Percentiles rank a stretch among this genome's conserved stretches.
These are phyloP conservation scores for Pythium biforme DNA, from an alignment of 352 stramenopile genomes.

Conservation along the genomic window DNA sequence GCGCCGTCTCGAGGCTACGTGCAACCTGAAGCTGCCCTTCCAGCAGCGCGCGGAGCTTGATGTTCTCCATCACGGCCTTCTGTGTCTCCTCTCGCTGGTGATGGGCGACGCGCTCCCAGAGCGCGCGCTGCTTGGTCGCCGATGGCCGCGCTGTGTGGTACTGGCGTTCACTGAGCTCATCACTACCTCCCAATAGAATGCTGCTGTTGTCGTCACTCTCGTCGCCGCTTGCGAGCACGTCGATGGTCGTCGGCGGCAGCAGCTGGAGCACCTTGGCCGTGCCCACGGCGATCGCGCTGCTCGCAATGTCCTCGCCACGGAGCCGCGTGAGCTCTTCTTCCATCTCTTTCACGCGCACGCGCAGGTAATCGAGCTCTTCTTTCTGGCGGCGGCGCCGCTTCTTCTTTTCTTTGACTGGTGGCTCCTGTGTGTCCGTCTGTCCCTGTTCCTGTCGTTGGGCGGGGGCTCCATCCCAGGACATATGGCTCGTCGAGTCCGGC, in stretches of 20 bases:
- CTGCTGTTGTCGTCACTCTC: conserved; percentile 11
- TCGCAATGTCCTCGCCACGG: conserved; percentile 21
- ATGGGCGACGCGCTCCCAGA: conserved; percentile 66
- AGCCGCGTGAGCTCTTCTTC: conserved; percentile 33
- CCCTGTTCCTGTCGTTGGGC: not conserved
- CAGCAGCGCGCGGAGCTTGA: conserved; percentile 31
- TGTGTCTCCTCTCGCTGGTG: conserved; percentile 69
- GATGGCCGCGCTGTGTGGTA: not conserved
- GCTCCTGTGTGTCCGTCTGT: not conserved
- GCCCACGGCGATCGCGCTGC: conserved; percentile 20
- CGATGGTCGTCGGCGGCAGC: conserved; percentile 16
- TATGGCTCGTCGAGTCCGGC: conserved; percentile 1
- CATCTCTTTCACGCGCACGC: conserved; percentile 32
- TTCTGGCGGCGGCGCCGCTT: conserved; percentile 34
- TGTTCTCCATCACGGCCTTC: conserved; percentile 71
- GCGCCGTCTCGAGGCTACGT: conserved; percentile 23
- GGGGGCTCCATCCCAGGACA: conserved; percentile 2
- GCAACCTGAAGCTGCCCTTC: conserved; percentile 29
- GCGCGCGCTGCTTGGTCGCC: not conserved
- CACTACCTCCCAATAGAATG: not conserved
- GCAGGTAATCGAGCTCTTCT: conserved; percentile 44
- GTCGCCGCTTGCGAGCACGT: conserved; percentile 16
- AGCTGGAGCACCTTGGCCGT: conserved; percentile 13
- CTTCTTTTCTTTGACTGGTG: conserved; percentile 20
- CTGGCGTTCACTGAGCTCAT: not conserved